phyloP scores from a whole-genome alignment of 2,329 filamentous ascomycete genomes.

The Zopfia rhizophila region DNA sequence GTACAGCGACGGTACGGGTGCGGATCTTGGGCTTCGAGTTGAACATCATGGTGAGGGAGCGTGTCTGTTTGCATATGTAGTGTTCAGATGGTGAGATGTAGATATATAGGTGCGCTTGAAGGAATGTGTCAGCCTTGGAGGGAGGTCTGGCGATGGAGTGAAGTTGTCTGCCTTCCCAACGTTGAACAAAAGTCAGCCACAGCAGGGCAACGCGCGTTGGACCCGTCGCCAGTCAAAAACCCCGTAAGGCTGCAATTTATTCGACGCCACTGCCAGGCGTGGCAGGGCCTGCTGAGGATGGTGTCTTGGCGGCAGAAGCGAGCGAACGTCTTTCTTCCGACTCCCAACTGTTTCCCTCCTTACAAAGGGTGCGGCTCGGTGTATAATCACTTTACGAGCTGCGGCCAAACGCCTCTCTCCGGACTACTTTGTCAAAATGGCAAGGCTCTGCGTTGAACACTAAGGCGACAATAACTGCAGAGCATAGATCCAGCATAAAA shows the following conservation, averaged over 20 bases:
- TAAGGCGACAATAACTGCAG: no score
- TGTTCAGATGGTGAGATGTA: constrained; percentile 21
- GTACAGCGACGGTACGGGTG: constrained; percentile 40
- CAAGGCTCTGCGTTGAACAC: no score
- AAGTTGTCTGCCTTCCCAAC: constrained; percentile 7
- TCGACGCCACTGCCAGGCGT: constrained; percentile 31
- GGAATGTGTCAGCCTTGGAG: background rate
- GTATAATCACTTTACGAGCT: no score
- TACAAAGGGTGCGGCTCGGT: no score
- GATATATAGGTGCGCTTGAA: constrained; percentile 23
- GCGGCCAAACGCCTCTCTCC: no score
- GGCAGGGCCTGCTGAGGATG: no score
- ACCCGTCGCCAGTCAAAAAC: constrained; percentile 26
- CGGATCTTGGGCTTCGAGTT: constrained; percentile 44
- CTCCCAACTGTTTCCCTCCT: no score
- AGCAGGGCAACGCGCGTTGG: background rate
- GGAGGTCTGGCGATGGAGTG: constrained; percentile 5
- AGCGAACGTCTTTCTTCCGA: no score
- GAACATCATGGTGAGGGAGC: constrained; percentile 37
- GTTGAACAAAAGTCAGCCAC: background rate
- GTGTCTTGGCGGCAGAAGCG: no score
- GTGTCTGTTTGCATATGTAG: constrained; percentile 15
- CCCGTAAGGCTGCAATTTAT: constrained; percentile 27
- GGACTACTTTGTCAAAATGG: no score
- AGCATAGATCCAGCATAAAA: no score